These are phyloP conservation scores for Metschnikowia lochheadii DNA, from an alignment of 805 yeast genomes.

Conservation along the genomic window DNA sequence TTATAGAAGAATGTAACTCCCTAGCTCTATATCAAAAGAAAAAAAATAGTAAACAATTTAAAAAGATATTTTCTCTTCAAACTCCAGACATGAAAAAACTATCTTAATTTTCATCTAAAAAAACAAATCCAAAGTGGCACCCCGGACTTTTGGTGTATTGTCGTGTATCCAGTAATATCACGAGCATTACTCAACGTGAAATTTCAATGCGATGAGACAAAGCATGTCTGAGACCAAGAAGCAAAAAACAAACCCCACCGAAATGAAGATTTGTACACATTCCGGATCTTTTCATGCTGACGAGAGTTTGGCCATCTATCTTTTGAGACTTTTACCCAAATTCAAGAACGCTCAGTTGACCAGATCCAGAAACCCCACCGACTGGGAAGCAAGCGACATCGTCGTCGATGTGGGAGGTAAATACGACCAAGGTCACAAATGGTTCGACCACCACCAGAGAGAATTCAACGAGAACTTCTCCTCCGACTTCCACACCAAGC, in stretches of 20 bases:
- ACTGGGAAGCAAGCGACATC: slow-evolving; percentile 83
- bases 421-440: slow-evolving; percentile 73
- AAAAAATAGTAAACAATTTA: too few relatives aligned
- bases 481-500: slow-evolving; percentile 61
- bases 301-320: slow-evolving; percentile 88
- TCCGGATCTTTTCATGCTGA: slow-evolving; percentile 97
- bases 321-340: slow-evolving; percentile 70
- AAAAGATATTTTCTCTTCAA: too few relatives aligned
- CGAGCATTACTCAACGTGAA: slow-evolving; percentile 6
- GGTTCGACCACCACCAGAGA: slow-evolving; percentile 95
- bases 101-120: background rate
- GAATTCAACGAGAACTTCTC: slow-evolving; percentile 78
- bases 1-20: too few relatives aligned
- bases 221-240: slow-evolving; percentile 22
- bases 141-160: background rate
- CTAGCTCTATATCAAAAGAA: too few relatives aligned
- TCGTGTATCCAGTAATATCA: slow-evolving; percentile 11
- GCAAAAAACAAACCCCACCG: slow-evolving; percentile 14
- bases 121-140: background rate
- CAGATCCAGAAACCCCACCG: slow-evolving; percentile 78
- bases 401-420: slow-evolving; percentile 94
- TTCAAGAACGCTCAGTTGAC: slow-evolving; percentile 63
- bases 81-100: too few relatives aligned
- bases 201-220: slow-evolving; percentile 3
- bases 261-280: slow-evolving; percentile 75